phyloP scores from a whole-genome alignment of 169 alveolate species.

The Ichthyophthirius multifiliis region DNA sequence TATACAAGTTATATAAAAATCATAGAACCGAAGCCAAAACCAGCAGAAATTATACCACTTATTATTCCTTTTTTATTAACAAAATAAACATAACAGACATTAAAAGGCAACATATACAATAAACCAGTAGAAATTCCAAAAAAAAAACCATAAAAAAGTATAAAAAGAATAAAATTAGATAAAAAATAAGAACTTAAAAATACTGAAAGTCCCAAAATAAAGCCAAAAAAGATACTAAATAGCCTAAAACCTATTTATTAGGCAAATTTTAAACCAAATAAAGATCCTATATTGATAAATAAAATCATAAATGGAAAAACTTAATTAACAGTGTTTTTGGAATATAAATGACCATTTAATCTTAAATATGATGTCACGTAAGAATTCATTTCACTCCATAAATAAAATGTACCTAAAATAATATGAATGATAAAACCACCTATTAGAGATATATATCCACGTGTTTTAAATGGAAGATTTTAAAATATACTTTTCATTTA shows the following conservation, averaged over 20 bases:
- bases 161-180: not conserved
- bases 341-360: not conserved
- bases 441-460: not conserved
- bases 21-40: not conserved
- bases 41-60: not conserved
- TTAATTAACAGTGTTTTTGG: not conserved
- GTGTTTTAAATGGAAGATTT: not conserved
- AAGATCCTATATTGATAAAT: not conserved
- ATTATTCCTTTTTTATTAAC: not conserved
- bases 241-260: not conserved
- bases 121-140: not conserved
- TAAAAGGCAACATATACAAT: not conserved
- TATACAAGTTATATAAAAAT: not conserved
- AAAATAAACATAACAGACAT: not conserved
- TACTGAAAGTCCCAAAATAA: not conserved
- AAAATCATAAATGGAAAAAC: conserved; percentile 11
- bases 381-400: not conserved
- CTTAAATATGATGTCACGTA: not conserved
- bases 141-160: not conserved
- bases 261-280: not conserved
- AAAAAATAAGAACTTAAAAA: not conserved
- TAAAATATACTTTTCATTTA: not conserved
- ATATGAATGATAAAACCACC: conserved; percentile 1
- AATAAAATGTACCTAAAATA: not conserved
- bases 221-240: not conserved